Evolutionary conservation across 306 rosid genomes (phyloP).

Genomic region (Cucurbita maxima): DNA sequence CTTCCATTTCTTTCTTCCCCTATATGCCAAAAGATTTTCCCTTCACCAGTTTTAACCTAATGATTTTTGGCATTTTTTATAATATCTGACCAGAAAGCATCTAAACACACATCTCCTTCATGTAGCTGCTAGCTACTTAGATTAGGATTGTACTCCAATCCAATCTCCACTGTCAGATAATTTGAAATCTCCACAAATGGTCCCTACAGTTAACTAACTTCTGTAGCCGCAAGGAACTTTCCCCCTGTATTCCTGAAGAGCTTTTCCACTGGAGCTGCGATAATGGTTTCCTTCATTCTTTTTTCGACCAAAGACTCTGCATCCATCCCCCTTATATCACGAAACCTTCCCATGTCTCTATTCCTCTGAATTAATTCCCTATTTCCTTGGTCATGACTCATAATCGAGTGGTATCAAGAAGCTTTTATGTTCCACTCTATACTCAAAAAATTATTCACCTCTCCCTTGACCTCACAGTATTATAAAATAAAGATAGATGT

Average conservation of each 20-base stretch:
- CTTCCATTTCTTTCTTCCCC: background rate
- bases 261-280: background rate
- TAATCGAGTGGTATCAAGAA: background rate
- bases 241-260: background rate
- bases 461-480: background rate
- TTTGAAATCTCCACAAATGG: background rate
- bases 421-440: background rate
- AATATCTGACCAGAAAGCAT: background rate
- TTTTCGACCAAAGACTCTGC: background rate
- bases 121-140: background rate
- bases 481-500: background rate
- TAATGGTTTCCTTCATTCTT: background rate
- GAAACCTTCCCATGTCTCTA: background rate
- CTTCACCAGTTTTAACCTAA: background rate
- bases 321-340: background rate
- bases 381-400: background rate
- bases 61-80: background rate
- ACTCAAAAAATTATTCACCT: background rate
- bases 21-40: background rate
- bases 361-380: background rate
- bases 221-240: background rate
- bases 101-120: background rate
- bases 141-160: background rate
- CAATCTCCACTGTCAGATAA: background rate
- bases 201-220: background rate